These are phyloP conservation scores for Coemansia sp. DNA, from an alignment of 192 early-diverging fungal genomes.

Conservation along the genomic window DNA sequence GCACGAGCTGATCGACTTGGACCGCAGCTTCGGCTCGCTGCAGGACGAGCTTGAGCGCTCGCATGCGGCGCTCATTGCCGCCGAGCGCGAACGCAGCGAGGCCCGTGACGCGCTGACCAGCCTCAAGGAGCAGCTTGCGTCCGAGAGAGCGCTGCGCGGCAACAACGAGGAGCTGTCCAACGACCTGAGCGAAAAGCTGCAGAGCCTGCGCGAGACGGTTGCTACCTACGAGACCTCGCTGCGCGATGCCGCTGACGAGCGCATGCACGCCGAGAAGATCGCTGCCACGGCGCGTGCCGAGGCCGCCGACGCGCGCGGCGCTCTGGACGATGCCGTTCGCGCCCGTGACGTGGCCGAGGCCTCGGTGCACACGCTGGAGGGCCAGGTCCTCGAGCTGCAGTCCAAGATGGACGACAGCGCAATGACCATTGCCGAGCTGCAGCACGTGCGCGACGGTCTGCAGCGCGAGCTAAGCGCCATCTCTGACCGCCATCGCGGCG, in stretches of 20 bases:
- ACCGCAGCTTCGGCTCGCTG: conserved; percentile 50
- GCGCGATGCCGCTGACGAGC: conserved; percentile 60
- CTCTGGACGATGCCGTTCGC: conserved; percentile 60
- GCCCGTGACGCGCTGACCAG: conserved; percentile 30
- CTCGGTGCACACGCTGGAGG: conserved; percentile 60
- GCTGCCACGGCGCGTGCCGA: conserved; percentile 65
- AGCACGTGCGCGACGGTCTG: conserved; percentile 66
- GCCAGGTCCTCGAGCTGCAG: conserved; percentile 68
- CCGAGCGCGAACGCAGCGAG: conserved; percentile 50
- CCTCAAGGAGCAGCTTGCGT: conserved; percentile 29
- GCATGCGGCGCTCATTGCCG: conserved; percentile 25
- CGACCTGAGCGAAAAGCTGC: conserved; percentile 32
- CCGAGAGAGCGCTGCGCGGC: conserved; percentile 41
- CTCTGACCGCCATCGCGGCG: conserved; percentile 67
- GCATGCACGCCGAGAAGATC: conserved; percentile 72
- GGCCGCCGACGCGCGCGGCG: conserved; percentile 66
- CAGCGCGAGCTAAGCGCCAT: conserved; percentile 72
- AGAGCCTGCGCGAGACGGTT: conserved; percentile 51
- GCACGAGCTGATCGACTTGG: conserved; percentile 56
- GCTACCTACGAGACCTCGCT: conserved; percentile 61
- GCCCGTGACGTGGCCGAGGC: conserved; percentile 67
- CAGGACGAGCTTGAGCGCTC: conserved; percentile 48
- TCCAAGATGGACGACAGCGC: conserved; percentile 74
- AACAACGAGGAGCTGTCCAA: conserved; percentile 48
- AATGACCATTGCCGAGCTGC: conserved; percentile 66